Conservation (phyloP, 2,329 filamentous ascomycete species). For the Elsinoe fawcettii region DNA sequence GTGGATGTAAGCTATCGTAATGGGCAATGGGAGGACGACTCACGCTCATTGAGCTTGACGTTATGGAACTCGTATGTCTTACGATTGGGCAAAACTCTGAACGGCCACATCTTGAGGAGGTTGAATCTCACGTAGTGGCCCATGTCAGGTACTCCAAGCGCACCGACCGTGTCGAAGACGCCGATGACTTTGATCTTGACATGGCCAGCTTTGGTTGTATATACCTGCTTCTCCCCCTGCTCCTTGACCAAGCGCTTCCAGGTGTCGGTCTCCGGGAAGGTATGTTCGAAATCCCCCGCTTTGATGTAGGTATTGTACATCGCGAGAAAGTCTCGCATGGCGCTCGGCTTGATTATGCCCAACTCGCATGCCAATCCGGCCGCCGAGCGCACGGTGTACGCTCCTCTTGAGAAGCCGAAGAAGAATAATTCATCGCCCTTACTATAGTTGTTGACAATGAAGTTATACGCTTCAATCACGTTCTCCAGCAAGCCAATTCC, state of each 20-base stretch:
- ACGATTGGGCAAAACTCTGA: too few species aligned
- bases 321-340: background rate
- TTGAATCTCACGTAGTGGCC: too few species aligned
- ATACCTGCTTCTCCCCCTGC: too few species aligned
- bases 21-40: too few species aligned
- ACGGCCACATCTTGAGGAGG: too few species aligned
- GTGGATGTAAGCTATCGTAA: too few species aligned
- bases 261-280: background rate
- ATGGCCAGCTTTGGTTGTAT: too few species aligned
- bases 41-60: too few species aligned
- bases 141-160: background rate
- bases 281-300: background rate
- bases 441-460: constrained; percentile 4
- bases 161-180: constrained; percentile 38
- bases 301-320: background rate
- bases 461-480: constrained; percentile 4
- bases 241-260: too few species aligned
- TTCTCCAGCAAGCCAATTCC: background rate
- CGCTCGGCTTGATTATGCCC: constrained; percentile 11
- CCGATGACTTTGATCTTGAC: constrained; percentile 34
- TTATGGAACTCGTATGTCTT: too few species aligned
- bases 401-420: constrained; percentile 42
- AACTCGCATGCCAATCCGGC: constrained; percentile 17
- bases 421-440: constrained; percentile 41
- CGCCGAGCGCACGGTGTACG: constrained; percentile 27